Evolutionary conservation across 1,139 yeast species (phyloP).

Genomic region (Diutina mesorugosa): DNA sequence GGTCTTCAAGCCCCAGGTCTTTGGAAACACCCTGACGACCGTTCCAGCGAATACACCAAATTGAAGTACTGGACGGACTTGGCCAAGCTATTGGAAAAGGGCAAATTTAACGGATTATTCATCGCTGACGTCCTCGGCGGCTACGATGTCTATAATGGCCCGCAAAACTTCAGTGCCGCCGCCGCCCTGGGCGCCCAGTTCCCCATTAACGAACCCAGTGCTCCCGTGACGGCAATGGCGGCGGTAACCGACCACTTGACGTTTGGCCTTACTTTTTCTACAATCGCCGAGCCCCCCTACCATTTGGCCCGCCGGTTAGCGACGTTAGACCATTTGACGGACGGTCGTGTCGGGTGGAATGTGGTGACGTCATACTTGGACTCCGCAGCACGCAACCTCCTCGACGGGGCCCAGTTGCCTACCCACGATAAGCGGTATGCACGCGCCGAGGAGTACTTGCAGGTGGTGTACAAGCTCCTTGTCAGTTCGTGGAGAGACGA

Average conservation of each 20-base stretch:
- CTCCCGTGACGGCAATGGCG: slow-evolving; percentile 28
- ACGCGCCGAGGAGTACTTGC: slow-evolving; percentile 28
- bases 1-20: slow-evolving; percentile 28
- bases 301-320: slow-evolving; percentile 31
- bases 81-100: slow-evolving; percentile 31
- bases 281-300: slow-evolving; percentile 32
- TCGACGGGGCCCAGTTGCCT: slow-evolving; percentile 22
- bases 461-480: slow-evolving; percentile 25
- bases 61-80: slow-evolving; percentile 33
- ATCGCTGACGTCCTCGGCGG: slow-evolving; percentile 36
- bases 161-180: slow-evolving; percentile 20
- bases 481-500: slow-evolving; percentile 35
- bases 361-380: slow-evolving; percentile 28
- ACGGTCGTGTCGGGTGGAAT: slow-evolving; percentile 35
- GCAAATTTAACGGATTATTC: slow-evolving; percentile 30
- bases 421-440: slow-evolving; percentile 27
- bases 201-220: slow-evolving; percentile 30
- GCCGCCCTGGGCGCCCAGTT: slow-evolving; percentile 30
- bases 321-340: slow-evolving; percentile 27
- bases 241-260: slow-evolving; percentile 25
- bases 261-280: slow-evolving; percentile 30
- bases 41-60: slow-evolving; percentile 18
- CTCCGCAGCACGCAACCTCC: slow-evolving; percentile 25
- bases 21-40: slow-evolving; percentile 33
- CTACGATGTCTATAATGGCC: slow-evolving; percentile 30